Conservation (phyloP, 2,329 filamentous ascomycete species). For the Clarireedia homoeocarpa region DNA sequence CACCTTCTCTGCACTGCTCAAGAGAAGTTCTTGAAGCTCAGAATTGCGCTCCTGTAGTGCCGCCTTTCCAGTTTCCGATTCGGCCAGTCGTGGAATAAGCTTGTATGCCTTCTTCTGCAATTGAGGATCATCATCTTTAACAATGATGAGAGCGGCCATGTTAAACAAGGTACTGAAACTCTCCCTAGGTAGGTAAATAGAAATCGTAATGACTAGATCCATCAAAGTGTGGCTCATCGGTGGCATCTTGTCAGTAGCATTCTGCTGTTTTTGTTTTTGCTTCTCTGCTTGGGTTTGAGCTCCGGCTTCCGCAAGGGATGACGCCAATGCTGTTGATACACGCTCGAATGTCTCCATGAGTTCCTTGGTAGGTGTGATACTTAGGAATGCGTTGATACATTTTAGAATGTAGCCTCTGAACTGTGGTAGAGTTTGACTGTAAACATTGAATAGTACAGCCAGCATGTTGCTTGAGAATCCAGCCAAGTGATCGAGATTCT, state of each 20-base stretch:
- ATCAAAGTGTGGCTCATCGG: slow-evolving; percentile 92
- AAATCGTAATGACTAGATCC: slow-evolving; percentile 94
- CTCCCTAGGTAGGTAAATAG: slow-evolving; percentile 80
- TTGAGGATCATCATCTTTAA: slow-evolving; percentile 77
- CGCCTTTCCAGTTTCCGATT: slow-evolving; percentile 67
- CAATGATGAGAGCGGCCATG: slow-evolving; percentile 76
- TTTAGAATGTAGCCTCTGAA: slow-evolving; percentile 85
- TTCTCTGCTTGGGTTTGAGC: slow-evolving; percentile 57
- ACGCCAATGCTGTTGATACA: slow-evolving; percentile 76
- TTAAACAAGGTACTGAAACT: slow-evolving; percentile 81
- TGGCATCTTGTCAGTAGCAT: slow-evolving; percentile 64
- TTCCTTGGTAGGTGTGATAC: slow-evolving; percentile 71
- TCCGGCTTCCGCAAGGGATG: slow-evolving; percentile 52
- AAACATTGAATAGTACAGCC: slow-evolving; percentile 97
- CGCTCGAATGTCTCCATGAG: slow-evolving; percentile 82
- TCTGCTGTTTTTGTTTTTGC: slow-evolving; percentile 52
- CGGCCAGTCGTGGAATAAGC: slow-evolving; percentile 81
- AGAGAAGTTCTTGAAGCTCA: slow-evolving; percentile 75
- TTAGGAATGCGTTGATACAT: slow-evolving; percentile 91
- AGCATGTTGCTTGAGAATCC: slow-evolving; percentile 80
- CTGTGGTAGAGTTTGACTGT: slow-evolving; percentile 90
- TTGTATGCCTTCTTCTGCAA: slow-evolving; percentile 99
- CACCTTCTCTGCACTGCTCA: slow-evolving; percentile 75
- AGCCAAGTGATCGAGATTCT: slow-evolving; percentile 76
- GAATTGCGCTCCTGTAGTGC: slow-evolving; percentile 67